A percentile compares a stretch with the other conserved stretches of the same genome.
phyloP scores from a whole-genome alignment of 768 basidiomycete genomes.

The Lentinula edodes region DNA sequence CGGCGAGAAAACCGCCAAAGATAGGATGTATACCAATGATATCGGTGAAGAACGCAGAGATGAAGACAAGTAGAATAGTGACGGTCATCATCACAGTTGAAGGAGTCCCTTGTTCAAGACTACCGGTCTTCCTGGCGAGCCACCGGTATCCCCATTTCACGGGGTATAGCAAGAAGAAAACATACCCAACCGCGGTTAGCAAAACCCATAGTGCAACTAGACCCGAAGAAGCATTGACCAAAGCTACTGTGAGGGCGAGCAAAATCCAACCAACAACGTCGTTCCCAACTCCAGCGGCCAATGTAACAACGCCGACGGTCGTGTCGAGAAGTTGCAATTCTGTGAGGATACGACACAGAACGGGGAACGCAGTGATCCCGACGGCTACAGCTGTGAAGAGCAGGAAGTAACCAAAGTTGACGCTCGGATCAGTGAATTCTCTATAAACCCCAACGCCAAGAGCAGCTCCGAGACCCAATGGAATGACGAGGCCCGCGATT shows the following conservation, averaged over 20 bases:
- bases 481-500: conserved; percentile 62
- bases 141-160: conserved; percentile 59
- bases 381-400: conserved; percentile 83
- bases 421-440: conserved; percentile 49
- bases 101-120: conserved; percentile 67
- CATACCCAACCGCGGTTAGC: conserved; percentile 60
- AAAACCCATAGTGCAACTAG: conserved; percentile 78
- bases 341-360: conserved; percentile 79
- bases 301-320: conserved; percentile 74
- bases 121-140: conserved; percentile 63
- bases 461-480: conserved; percentile 77
- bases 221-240: conserved; percentile 73
- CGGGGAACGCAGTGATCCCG: conserved; percentile 79
- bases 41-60: conserved; percentile 80
- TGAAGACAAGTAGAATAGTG: conserved; percentile 67
- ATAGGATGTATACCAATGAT: conserved; percentile 77
- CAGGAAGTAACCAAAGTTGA: conserved; percentile 77
- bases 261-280: conserved; percentile 79
- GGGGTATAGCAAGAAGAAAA: conserved; percentile 61
- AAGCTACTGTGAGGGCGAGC: conserved; percentile 76
- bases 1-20: conserved; percentile 75
- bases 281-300: conserved; percentile 81
- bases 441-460: conserved; percentile 70
- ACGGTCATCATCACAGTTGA: conserved; percentile 75
- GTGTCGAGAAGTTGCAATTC: conserved; percentile 80